phyloP scores from a whole-genome alignment of 306 rosid species.

The Lablab purpureus region DNA sequence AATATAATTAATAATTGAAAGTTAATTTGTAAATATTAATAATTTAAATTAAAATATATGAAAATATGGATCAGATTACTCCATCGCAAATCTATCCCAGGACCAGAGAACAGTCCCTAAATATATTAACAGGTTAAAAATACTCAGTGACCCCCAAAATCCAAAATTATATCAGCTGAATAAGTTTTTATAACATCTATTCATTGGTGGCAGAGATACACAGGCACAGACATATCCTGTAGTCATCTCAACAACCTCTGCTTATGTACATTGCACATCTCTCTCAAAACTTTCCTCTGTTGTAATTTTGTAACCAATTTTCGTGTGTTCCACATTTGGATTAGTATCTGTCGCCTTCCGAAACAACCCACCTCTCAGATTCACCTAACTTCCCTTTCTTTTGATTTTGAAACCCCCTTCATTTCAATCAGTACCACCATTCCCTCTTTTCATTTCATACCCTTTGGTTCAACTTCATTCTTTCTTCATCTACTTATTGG shows the following conservation, averaged over 20 bases:
- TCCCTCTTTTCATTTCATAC: neutral
- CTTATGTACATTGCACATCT: neutral
- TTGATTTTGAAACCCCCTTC: neutral
- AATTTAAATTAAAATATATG: too few relatives aligned
- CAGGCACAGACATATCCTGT: neutral
- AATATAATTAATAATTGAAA: too few relatives aligned
- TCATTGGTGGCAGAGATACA: too few relatives aligned
- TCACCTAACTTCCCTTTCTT: constrained; percentile 22
- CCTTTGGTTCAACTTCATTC: constrained; percentile 7
- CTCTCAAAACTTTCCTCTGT: neutral
- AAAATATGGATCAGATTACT: too few relatives aligned
- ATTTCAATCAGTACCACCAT: neutral
- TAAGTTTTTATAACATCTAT: too few relatives aligned
- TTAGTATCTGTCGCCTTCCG: constrained; percentile 1
- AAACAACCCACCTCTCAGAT: constrained; percentile 31
- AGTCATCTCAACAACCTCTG: neutral
- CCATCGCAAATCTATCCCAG: too few relatives aligned
- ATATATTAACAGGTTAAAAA: too few relatives aligned
- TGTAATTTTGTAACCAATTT: neutral
- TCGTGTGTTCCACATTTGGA: neutral
- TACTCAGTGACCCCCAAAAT: too few relatives aligned
- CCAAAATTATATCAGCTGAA: too few relatives aligned
- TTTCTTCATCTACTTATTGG: neutral
- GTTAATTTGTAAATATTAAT: too few relatives aligned
- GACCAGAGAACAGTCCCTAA: too few relatives aligned